Evolutionary conservation across 345 rosid genomes (phyloP), one percentile per base, ranked within the genome.

Genomic region (Camelina laxa): DNA sequence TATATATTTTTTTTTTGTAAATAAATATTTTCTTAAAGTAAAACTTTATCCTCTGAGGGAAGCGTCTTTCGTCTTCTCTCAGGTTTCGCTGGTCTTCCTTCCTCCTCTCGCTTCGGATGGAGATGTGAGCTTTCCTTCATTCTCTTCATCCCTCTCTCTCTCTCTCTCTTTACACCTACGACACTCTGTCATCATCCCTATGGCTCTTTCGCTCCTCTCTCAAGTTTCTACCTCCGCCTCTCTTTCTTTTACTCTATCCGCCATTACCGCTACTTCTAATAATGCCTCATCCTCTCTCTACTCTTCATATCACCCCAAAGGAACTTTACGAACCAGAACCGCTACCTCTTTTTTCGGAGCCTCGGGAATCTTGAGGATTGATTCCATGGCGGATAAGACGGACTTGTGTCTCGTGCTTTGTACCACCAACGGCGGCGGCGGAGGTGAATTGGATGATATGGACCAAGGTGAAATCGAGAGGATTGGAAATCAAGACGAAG

Each of bases 231-330:
- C 77, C 60, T 73, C 85, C 17, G 2, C 79, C 61, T 74, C 77
- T 81, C 69, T 77, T 54, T 77, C 82, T 67, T 67, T 54, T 67
- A 33, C 60, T 45, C 59, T 57, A 63, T 63, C 81, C 81, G 27
- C 64, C 67, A 60, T 72, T 68, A 63, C 61, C 63, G 74, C 88
- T 27, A 27, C 30, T 70, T 79, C 87, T 69, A 68, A 73, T 72
- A 70, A 75, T 72, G 81, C 78, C 71, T 77, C 80, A 39, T 73
- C 80, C 49, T 73, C 91, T 80, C 83, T 76, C 53, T 74, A 50
- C 74, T 71, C 83, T 69, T 67, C 79, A 56, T 79, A 76, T 81
- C 79, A 68, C 47, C 77, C 39, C 67, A 61, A 70, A 42, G 24
- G 30, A 12, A 21, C 31, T 56, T 57, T 16, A 70, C 39, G 48